Conservation (phyloP, 768 basidiomycete species). For the Tulasnella calospora region DNA sequence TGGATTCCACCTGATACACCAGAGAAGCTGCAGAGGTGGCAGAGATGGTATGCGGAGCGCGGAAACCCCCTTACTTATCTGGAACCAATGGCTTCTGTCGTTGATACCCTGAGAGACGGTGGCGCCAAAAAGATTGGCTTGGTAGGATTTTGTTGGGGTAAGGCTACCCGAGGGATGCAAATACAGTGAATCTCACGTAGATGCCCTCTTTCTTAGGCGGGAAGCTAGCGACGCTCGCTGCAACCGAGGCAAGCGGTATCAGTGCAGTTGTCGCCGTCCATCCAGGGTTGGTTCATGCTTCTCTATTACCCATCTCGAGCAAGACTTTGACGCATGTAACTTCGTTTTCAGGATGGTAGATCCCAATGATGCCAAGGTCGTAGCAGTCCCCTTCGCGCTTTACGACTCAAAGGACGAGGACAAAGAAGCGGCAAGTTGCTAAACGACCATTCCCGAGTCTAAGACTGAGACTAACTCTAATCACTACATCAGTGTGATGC, state of each 20-base stretch:
- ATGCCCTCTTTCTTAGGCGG: constrained; percentile 42
- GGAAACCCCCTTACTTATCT: not conserved
- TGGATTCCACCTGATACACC: not conserved
- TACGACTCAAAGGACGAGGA: constrained; percentile 59
- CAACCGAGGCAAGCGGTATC: constrained; percentile 38
- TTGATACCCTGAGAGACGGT: constrained; percentile 40
- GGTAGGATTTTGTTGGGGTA: constrained; percentile 53
- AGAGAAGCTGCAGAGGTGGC: not conserved
- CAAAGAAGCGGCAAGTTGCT: constrained; percentile 44
- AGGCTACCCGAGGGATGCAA: not conserved
- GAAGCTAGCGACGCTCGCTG: constrained; percentile 30
- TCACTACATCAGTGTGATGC: not conserved
- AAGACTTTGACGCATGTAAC: constrained; percentile 31
- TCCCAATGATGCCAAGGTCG: constrained; percentile 44
- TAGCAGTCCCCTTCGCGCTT: constrained; percentile 51
- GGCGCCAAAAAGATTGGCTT: constrained; percentile 46
- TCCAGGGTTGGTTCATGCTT: constrained; percentile 52
- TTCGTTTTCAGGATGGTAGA: constrained; percentile 45
- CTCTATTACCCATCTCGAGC: not conserved
- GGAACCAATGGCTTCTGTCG: constrained; percentile 42
- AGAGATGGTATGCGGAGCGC: not conserved
- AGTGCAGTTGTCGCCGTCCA: constrained; percentile 50
- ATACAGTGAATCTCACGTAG: constrained; percentile 33
- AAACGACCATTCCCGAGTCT: not conserved
- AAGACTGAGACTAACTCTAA: not conserved